Evolutionary conservation across 176 grass and related monocot species (phyloP), one percentile per base, ranked within the genome.

Genomic region (Rhynchospora breviuscula): DNA sequence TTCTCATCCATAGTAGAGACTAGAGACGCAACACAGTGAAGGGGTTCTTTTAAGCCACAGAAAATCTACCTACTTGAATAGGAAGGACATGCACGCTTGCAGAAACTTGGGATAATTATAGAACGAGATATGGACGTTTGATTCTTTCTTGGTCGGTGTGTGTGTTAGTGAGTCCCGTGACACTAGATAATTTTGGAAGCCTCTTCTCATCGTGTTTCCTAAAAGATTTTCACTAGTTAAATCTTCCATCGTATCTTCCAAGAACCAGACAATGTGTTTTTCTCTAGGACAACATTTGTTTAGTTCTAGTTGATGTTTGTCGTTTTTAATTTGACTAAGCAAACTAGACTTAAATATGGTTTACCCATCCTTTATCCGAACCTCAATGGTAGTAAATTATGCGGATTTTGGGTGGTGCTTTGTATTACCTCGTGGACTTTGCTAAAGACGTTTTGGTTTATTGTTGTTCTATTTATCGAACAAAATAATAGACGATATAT

Each of bases 181-280:
- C 73, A 78, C 73, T 56, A 78, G 46, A 15, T 3, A 57, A 18
- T 31, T 77, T 57, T 78, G 73, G 73, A 78, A 78, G 73, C 7
- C 73, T 78, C 73, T 56, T 78, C 73, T 77, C 73, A 56, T 77
- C 6, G 47, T 15, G 47, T 77, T 77, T 56, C 73, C 6, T 12
- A 54, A 77, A 45, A 70, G 15, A 56, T 31, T 77, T 17, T 56
- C 10, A 8, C 19, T 14, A 23, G 73, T 77, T 31, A 8, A 74
- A 74, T 74, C 70, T 23, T 74, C 70, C 45, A 74, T 51, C 22
- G 12, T 26, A 76, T 31, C 48, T 76, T 76, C 72, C 72, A 75
- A 75, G 71, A 5, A 75, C 11, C 3, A 26, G 11, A 13, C 47
- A 75, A 22, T 75, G 10, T 40, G 69, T 7, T 54, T 31, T 76